phyloP scores from a whole-genome alignment of 2,329 filamentous ascomycete genomes.

The Scortechinia acanthostroma region DNA sequence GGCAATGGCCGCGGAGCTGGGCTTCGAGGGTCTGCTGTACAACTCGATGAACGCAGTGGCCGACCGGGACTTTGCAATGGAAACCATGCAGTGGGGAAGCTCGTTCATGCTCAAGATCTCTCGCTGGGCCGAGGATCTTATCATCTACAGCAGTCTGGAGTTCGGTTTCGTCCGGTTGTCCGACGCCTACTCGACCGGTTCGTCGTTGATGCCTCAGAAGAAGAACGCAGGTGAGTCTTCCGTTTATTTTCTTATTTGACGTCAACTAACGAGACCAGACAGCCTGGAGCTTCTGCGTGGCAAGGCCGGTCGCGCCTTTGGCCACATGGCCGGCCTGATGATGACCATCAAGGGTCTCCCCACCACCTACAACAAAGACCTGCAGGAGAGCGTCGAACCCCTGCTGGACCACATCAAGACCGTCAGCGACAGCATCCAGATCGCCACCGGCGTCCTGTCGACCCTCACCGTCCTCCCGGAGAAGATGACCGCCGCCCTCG shows the following conservation, averaged over 20 bases:
- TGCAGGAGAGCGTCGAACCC: conserved; percentile 71
- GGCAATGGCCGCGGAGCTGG: conserved; percentile 65
- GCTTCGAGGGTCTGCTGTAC: conserved; percentile 60
- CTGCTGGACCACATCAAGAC: conserved; percentile 72
- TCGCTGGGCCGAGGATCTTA: conserved; percentile 67
- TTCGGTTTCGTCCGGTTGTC: conserved; percentile 65
- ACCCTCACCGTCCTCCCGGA: conserved; percentile 60
- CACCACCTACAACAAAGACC: conserved; percentile 71
- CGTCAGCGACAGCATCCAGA: conserved; percentile 65
- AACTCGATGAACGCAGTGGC: conserved; percentile 65
- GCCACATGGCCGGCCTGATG: conserved; percentile 52
- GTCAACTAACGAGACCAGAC: too few species aligned
- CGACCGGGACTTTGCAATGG: conserved; percentile 66
- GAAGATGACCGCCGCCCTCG: conserved; percentile 65
- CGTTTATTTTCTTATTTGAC: too few species aligned
- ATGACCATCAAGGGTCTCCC: conserved; percentile 60
- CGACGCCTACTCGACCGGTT: conserved; percentile 68
- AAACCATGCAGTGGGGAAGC: conserved; percentile 66
- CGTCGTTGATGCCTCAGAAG: conserved; percentile 68
- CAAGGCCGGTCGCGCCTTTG: conserved; percentile 38
- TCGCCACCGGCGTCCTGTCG: conserved; percentile 66
- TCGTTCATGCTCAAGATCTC: conserved; percentile 66
- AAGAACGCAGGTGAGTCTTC: too few species aligned
- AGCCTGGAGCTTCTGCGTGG: conserved; percentile 59
- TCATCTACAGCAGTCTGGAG: conserved; percentile 64